Conservation (phyloP, 2,329 filamentous ascomycete species). For the Nakataea oryzae region DNA sequence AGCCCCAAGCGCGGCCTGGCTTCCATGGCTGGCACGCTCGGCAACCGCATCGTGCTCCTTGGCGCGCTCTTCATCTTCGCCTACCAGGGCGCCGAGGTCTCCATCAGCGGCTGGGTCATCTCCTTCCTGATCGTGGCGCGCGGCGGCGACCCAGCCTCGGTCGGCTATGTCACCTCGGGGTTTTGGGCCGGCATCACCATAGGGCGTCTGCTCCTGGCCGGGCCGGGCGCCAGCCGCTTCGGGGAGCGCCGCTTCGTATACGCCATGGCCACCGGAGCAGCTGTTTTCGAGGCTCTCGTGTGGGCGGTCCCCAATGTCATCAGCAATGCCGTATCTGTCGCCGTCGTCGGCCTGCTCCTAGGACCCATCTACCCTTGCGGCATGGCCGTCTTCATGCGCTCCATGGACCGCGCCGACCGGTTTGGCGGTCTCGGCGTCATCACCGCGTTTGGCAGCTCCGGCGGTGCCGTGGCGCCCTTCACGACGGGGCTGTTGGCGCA, state of each 20-base stretch:
- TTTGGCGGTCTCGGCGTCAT: conserved; percentile 58
- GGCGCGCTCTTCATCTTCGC: conserved; percentile 76
- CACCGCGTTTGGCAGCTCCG: conserved; percentile 57
- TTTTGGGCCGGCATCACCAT: conserved; percentile 67
- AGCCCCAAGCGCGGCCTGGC: conserved; percentile 23
- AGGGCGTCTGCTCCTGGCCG: conserved; percentile 62
- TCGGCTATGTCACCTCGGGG: conserved; percentile 70
- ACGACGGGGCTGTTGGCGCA: conserved; percentile 54
- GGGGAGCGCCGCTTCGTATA: conserved; percentile 65
- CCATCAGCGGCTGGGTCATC: conserved; percentile 78
- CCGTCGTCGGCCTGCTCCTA: conserved; percentile 63
- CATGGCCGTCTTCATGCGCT: conserved; percentile 49
- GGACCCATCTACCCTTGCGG: conserved; percentile 74
- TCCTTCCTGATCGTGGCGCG: conserved; percentile 70
- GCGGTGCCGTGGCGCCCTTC: conserved; percentile 58
- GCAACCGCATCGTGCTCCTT: conserved; percentile 63
- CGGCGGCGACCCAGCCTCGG: conserved; percentile 55
- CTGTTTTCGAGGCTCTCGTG: conserved; percentile 62
- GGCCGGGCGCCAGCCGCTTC: conserved; percentile 47
- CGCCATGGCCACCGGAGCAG: conserved; percentile 46
- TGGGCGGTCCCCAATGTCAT: conserved; percentile 72
- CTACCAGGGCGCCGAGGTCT: conserved; percentile 78
- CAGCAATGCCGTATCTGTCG: conserved; percentile 55
- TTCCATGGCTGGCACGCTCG: conserved; percentile 65
- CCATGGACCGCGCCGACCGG: conserved; percentile 48